A percentile compares a stretch with the other conserved stretches of the same genome.
Conservation (phyloP, 2,329 filamentous ascomycete genomes). For the Neoscytalidium dimidiatum region DNA sequence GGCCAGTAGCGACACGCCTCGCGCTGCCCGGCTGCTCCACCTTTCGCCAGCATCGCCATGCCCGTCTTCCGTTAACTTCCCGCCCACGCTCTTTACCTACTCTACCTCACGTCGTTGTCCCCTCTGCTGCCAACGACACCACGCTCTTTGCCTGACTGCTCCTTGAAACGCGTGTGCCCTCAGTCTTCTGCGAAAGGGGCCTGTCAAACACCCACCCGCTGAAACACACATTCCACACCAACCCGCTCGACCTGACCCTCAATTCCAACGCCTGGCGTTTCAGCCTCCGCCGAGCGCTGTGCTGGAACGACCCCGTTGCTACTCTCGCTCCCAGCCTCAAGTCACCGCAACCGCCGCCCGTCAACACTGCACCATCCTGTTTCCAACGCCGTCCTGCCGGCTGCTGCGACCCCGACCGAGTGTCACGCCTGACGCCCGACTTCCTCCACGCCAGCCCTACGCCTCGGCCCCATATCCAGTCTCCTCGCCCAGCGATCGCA, state of each 20-base stretch:
- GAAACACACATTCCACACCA: constrained; percentile 38
- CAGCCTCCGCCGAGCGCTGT: constrained; percentile 24
- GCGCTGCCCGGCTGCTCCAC: constrained; percentile 16
- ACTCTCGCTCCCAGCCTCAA: constrained; percentile 7
- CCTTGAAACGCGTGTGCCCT: constrained; percentile 19
- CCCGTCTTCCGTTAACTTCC: constrained; percentile 18
- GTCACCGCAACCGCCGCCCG: background rate
- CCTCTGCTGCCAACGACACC: constrained; percentile 10
- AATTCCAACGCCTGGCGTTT: constrained; percentile 41
- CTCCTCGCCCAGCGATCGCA: constrained; percentile 14
- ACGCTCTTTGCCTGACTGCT: constrained; percentile 21
- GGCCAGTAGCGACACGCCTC: constrained; percentile 17
- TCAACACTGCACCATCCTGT: background rate
- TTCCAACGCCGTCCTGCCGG: background rate
- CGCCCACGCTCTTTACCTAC: constrained; percentile 16
- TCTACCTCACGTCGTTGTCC: constrained; percentile 11
- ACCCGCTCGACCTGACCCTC: constrained; percentile 23
- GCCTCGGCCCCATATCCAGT: background rate
- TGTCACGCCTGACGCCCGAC: constrained; percentile 10
- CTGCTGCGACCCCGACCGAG: constrained; percentile 5
- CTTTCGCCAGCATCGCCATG: constrained; percentile 20
- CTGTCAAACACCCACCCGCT: constrained; percentile 25
- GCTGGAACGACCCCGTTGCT: constrained; percentile 13
- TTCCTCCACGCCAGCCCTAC: background rate
- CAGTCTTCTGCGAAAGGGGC: constrained; percentile 30